Base-by-base conservation (phyloP, 83 land plant genomes). In the Diphasiastrum complanatum region DNA sequence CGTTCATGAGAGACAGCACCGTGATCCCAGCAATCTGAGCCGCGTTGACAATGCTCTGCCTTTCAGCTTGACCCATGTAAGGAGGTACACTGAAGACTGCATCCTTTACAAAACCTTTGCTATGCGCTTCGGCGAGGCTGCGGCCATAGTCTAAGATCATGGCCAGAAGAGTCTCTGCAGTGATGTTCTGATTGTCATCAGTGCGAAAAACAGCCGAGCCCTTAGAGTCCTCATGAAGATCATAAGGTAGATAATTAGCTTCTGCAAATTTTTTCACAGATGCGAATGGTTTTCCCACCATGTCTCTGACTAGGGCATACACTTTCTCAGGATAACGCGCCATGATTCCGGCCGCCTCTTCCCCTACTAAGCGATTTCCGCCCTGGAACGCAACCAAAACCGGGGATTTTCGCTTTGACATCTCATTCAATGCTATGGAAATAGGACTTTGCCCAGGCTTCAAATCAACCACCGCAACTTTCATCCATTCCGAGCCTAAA, bases 321-420 rank as follows among this genome's bases (percentile, higher is more conserved):
- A 91, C 97, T 49, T 80, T 79, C 19, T 80, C 78, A 0, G 97
- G 97, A 58, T 78, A 85, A 40, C 97, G 66, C 3, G 97, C 95
- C 24, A 67, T 40, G 33, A 91, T 67, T 1, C 89, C 87, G 2
- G 79, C 71, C 3, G 95, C 95, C 49, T 88, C 97, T 65, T 91
- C 97, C n/a, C 76, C 89, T 27, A 91, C 34, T 10, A 91, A 76
- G 1, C 95, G 86, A 57, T 68, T 61, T n/a, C 90, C 87, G 19
- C 65, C 53, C 14, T 74, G 69, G 66, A 91, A 86, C 5, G 80
- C 85, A 23, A 87, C 93, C 12, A 91, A 71, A 18, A 87, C 72
- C 19, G 97, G 90, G 30, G 95, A 78, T 69, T 91, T 91, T 45
- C 97, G 76, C 78, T 91, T 91, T 27, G 95, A 87, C 90, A 91